These are phyloP conservation scores for Dichotomocladium elegans DNA, from an alignment of 371 early-diverging fungal species.

Conservation along the genomic window DNA sequence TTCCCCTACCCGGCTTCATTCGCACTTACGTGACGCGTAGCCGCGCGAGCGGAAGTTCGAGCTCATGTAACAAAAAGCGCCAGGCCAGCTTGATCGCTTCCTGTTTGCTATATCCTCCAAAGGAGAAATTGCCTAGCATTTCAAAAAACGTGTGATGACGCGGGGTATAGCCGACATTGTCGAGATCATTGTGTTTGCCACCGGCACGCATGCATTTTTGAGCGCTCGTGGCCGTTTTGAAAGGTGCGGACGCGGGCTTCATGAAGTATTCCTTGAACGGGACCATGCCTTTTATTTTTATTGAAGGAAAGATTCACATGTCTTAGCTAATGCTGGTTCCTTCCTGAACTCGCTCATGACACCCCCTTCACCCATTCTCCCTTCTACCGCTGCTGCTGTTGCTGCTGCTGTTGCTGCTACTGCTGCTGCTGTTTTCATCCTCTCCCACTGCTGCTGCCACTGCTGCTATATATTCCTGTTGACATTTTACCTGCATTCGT, in stretches of 20 bases:
- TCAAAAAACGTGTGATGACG: constrained; percentile 85
- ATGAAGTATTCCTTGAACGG: constrained; percentile 74
- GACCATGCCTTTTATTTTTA: constrained; percentile 80
- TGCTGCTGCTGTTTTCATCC: too few species aligned
- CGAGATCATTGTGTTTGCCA: constrained; percentile 81
- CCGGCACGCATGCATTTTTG: constrained; percentile 82
- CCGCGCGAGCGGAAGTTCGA: constrained; percentile 53
- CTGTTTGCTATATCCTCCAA: constrained; percentile 63
- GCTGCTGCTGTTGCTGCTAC: too few species aligned
- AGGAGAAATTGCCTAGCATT: constrained; percentile 83
- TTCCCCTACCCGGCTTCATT: neutral
- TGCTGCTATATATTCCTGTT: neutral
- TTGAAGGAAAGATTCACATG: neutral
- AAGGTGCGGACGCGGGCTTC: constrained; percentile 61
- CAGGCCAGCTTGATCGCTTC: constrained; percentile 68
- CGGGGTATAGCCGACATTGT: constrained; percentile 76
- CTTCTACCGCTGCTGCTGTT: too few species aligned
- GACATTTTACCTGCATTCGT: constrained; percentile 64
- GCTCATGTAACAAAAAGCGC: constrained; percentile 64
- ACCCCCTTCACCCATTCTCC: too few species aligned
- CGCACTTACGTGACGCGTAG: constrained; percentile 63
- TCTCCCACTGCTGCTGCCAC: neutral
- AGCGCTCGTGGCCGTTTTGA: constrained; percentile 55
- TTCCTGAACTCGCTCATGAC: too few species aligned
- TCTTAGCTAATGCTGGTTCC: neutral